Conservation (phyloP, 306 rosid species). For the Quercus mongolica region DNA sequence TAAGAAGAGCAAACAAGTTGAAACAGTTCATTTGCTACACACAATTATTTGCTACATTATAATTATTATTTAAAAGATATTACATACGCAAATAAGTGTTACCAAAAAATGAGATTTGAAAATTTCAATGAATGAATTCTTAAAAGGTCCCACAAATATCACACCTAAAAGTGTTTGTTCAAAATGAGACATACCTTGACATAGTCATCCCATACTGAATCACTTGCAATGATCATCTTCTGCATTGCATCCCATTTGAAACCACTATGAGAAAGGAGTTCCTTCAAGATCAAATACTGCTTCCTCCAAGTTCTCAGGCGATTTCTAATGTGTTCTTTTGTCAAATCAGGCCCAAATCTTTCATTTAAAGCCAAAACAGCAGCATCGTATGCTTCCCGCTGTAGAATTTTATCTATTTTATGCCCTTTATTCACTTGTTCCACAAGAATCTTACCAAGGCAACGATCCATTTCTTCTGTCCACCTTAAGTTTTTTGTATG, state of each 20-base stretch:
- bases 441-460: constrained; percentile 47
- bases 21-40: too few relatives aligned
- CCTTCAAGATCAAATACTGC: constrained; percentile 40
- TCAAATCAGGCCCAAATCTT: constrained; percentile 39
- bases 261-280: constrained; percentile 42
- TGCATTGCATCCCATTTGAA: constrained; percentile 52
- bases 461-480: constrained; percentile 57
- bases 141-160: too few relatives aligned
- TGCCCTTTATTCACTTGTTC: constrained; percentile 52
- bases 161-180: neutral
- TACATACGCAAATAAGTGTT: too few relatives aligned
- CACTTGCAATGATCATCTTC: constrained; percentile 44
- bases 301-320: constrained; percentile 57
- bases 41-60: too few relatives aligned
- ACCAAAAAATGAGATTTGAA: too few relatives aligned
- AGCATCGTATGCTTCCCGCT: constrained; percentile 39
- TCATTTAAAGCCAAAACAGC: constrained; percentile 41
- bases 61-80: too few relatives aligned
- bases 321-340: constrained; percentile 45
- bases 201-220: constrained; percentile 49
- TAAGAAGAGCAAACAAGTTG: too few relatives aligned
- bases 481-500: constrained; percentile 41
- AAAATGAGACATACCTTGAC: constrained; percentile 37
- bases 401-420: constrained; percentile 44
- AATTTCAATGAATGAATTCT: too few relatives aligned